Evolutionary conservation across 192 early-diverging fungal genomes (phyloP).

Genomic region (Backusella luteola): DNA sequence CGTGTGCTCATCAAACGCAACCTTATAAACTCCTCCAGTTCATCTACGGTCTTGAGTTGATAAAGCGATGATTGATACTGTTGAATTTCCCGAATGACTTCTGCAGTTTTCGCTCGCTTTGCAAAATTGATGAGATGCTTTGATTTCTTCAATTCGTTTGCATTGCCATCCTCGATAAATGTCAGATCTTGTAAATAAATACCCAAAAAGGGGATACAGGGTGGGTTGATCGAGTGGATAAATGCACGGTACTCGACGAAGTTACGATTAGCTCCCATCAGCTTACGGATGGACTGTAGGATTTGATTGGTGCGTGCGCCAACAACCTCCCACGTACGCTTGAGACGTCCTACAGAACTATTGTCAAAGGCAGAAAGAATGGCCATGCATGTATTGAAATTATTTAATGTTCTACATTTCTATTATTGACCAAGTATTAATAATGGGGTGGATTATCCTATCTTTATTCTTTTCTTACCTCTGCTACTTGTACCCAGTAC

Average conservation of each 20-base stretch:
- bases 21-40: constrained; percentile 78
- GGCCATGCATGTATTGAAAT: constrained; percentile 89
- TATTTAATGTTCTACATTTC: constrained; percentile 78
- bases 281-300: constrained; percentile 61
- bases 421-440: constrained; percentile 8
- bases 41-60: constrained; percentile 71
- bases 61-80: constrained; percentile 86
- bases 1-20: constrained; percentile 64
- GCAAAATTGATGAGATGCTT: constrained; percentile 88
- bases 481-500: constrained; percentile 80
- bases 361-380: constrained; percentile 85
- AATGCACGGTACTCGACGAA: constrained; percentile 80
- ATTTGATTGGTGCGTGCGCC: constrained; percentile 51
- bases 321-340: constrained; percentile 83
- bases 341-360: constrained; percentile 84
- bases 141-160: constrained; percentile 61
- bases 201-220: constrained; percentile 82
- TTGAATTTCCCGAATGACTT: constrained; percentile 87
- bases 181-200: constrained; percentile 86
- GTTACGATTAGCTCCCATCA: constrained; percentile 82
- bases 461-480: constrained; percentile 34
- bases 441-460: neutral
- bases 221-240: constrained; percentile 78
- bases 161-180: constrained; percentile 89
- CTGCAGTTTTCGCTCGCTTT: constrained; percentile 82